Percentiles rank a stretch among this genome's conserved stretches.
These are phyloP conservation scores for Ogataea corticis DNA, from an alignment of 805 yeast genomes.

Conservation along the genomic window DNA sequence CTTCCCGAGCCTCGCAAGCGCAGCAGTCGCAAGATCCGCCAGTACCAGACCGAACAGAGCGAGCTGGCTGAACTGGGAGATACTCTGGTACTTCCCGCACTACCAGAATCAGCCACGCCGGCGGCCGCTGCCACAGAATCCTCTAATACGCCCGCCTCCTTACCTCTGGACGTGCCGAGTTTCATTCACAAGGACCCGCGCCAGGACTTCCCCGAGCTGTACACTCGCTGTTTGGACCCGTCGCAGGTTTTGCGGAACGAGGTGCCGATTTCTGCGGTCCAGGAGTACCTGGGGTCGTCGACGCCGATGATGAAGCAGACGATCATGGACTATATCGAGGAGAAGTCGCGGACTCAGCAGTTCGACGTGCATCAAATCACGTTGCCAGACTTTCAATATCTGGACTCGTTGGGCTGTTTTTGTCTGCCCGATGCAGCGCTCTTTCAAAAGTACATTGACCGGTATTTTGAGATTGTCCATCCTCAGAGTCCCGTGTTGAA, in stretches of 20 bases:
- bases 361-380: slow-evolving; percentile 15
- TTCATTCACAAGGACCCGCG: slow-evolving; percentile 28
- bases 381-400: slow-evolving; percentile 20
- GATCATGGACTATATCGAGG: slow-evolving; percentile 26
- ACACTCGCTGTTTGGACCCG: slow-evolving; percentile 25
- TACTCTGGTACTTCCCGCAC: too few relatives aligned
- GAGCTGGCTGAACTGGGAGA: not conserved
- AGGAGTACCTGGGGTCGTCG: slow-evolving; percentile 36
- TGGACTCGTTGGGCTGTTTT: slow-evolving; percentile 56
- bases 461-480: slow-evolving; percentile 64
- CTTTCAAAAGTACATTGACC: slow-evolving; percentile 58
- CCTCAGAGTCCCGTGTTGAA: slow-evolving; percentile 71
- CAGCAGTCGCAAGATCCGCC: slow-evolving; percentile 25
- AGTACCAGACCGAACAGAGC: slow-evolving; percentile 14
- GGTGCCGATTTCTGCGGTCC: slow-evolving; percentile 16
- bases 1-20: slow-evolving; percentile 51
- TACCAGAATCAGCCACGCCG: not conserved
- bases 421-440: slow-evolving; percentile 60
- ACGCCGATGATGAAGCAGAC: slow-evolving; percentile 32
- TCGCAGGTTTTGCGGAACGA: slow-evolving; percentile 17
- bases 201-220: slow-evolving; percentile 25
- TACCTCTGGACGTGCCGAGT: slow-evolving; percentile 10
- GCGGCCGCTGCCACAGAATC: not conserved
- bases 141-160: not conserved
- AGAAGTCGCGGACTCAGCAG: slow-evolving; percentile 2